These are phyloP conservation scores for Uronychia binucleata DNA, from an alignment of 73 alveolate species.

Conservation along the genomic window DNA sequence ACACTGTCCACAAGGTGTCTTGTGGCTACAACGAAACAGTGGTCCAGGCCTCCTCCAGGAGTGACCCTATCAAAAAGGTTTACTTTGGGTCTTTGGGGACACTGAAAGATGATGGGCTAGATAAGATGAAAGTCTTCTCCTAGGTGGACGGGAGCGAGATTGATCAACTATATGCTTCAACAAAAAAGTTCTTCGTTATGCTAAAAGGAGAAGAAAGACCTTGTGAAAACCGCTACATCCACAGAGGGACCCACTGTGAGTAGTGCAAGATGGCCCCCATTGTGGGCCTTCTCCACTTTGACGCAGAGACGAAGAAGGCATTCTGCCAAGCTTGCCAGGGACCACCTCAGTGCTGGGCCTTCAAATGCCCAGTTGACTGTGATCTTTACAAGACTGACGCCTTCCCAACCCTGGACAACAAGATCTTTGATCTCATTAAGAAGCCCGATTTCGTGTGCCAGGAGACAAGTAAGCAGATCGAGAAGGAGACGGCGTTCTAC, in stretches of 20 bases:
- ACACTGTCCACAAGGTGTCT: constrained; percentile 30
- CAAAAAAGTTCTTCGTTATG: not conserved
- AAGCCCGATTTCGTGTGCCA: not conserved
- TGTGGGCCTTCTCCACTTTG: not conserved
- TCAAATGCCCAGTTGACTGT: not conserved
- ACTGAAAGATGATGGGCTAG: not conserved
- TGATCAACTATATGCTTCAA: not conserved
- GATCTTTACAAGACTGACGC: not conserved
- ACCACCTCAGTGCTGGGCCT: not conserved
- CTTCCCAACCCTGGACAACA: not conserved
- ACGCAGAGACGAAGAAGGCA: not conserved
- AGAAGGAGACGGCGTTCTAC: not conserved
- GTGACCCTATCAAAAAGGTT: constrained; percentile 20
- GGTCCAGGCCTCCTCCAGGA: constrained; percentile 37
- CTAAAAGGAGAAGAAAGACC: not conserved
- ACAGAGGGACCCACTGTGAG: not conserved
- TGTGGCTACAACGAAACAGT: constrained; percentile 17
- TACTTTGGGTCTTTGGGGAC: not conserved
- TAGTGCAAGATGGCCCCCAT: not conserved
- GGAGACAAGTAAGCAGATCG: not conserved
- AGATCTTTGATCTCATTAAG: not conserved
- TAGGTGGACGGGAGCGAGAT: not conserved
- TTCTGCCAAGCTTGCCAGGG: not conserved
- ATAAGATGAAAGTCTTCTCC: not conserved
- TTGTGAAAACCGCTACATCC: not conserved